Evolutionary conservation across 305 asterid genomes (phyloP).

Genomic region (Plantago coronopus): DNA sequence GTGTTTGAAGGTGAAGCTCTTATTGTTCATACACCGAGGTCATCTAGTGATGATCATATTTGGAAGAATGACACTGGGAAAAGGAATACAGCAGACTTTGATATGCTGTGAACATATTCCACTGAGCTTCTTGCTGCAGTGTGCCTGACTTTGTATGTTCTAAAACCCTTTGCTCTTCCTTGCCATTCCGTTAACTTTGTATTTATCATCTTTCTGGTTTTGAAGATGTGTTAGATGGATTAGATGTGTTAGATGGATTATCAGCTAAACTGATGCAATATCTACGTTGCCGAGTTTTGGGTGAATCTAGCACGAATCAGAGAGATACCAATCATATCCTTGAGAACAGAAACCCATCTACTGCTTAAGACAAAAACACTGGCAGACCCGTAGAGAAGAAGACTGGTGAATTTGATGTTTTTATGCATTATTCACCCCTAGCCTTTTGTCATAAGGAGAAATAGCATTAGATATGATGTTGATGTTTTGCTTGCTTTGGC

Average conservation of each 20-base stretch:
- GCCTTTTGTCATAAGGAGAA: too few species aligned
- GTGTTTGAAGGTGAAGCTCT: constrained; percentile 84
- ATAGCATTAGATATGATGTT: too few species aligned
- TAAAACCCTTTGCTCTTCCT: constrained; percentile 11
- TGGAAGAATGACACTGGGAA: constrained; percentile 68
- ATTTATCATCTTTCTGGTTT: constrained; percentile 15
- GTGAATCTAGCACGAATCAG: constrained; percentile 60
- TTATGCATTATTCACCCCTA: too few species aligned
- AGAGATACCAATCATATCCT: constrained; percentile 48
- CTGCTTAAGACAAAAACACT: too few species aligned
- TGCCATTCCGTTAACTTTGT: constrained; percentile 10
- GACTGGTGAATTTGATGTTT: too few species aligned
- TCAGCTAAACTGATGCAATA: constrained; percentile 87
- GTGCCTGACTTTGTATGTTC: constrained; percentile 66
- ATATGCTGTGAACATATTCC: constrained; percentile 80
- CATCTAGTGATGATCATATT: constrained; percentile 54
- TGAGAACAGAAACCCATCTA: constrained; percentile 51
- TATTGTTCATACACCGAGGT: constrained; percentile 55
- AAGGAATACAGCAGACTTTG: constrained; percentile 62
- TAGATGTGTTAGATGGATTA: constrained; percentile 82
- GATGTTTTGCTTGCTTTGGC: too few species aligned
- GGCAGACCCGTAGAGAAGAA: too few species aligned
- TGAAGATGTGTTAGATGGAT: too few species aligned
- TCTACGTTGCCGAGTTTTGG: constrained; percentile 75
- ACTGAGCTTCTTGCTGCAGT: constrained; percentile 93